Evolutionary conservation across 2,329 filamentous ascomycete species (phyloP).

Genomic region (Fusarium zealandicum): DNA sequence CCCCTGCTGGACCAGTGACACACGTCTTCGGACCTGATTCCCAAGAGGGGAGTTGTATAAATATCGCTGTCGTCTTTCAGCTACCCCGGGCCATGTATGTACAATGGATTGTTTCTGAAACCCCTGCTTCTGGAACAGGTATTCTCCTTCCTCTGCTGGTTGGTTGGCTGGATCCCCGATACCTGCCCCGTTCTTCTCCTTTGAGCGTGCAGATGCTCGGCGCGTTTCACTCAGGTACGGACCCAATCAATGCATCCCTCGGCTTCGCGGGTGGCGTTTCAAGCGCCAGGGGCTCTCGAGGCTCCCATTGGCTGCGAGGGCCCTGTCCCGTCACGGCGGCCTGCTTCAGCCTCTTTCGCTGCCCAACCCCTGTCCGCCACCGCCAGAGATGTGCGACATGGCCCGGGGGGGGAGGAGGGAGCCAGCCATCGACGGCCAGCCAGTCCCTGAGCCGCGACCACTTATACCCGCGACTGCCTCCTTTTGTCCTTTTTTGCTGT

Average conservation of each 20-base stretch:
- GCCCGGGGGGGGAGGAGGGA: background rate
- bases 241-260: constrained; percentile 29
- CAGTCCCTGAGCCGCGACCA: constrained; percentile 25
- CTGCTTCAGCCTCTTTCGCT: constrained; percentile 21
- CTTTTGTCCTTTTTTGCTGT: background rate
- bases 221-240: constrained; percentile 38
- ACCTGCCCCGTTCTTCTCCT: constrained; percentile 11
- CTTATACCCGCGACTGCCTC: constrained; percentile 23
- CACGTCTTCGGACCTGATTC: constrained; percentile 4
- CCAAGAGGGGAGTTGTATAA: background rate
- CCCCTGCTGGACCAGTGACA: constrained; percentile 10
- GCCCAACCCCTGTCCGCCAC: background rate
- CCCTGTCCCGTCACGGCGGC: constrained; percentile 24
- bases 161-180: no score
- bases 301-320: constrained; percentile 25
- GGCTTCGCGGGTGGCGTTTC: constrained; percentile 32
- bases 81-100: background rate
- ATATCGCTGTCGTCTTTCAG: background rate
- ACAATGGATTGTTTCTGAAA: background rate
- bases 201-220: constrained; percentile 26
- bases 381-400: constrained; percentile 8
- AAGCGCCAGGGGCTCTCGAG: constrained; percentile 14
- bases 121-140: constrained; percentile 1
- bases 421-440: constrained; percentile 18
- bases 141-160: constrained; percentile 8